Evolutionary conservation across 805 yeast species (phyloP).

Genomic region (Teunomyces gatunensis): DNA sequence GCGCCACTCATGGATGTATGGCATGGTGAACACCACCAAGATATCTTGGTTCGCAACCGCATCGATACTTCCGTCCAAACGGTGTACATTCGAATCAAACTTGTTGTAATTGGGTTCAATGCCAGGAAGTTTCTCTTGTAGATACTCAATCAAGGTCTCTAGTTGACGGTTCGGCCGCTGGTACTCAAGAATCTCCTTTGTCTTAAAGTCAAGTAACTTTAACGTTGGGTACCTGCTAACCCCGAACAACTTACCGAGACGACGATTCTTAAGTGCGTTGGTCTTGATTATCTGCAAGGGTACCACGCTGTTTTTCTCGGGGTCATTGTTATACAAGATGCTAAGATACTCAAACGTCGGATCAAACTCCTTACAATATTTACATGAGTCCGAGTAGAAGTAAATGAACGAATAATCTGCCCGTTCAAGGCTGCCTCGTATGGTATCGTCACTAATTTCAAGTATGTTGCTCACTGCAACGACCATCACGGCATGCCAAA

Average conservation of each 20-base stretch:
- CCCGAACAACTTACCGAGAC: constrained; percentile 37
- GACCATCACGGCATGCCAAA: not conserved
- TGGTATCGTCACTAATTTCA: constrained; percentile 10
- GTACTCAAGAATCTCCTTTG: constrained; percentile 39
- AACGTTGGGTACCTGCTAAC: constrained; percentile 50
- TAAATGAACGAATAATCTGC: constrained; percentile 41
- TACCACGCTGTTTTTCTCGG: constrained; percentile 28
- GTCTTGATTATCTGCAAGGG: constrained; percentile 31
- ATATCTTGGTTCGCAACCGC: constrained; percentile 8
- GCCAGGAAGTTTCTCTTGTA: constrained; percentile 10
- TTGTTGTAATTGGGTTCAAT: constrained; percentile 21
- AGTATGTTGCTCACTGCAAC: not conserved
- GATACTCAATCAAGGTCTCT: constrained; percentile 16
- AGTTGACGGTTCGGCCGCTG: constrained; percentile 21
- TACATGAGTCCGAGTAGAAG: constrained; percentile 43
- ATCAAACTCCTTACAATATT: constrained; percentile 30
- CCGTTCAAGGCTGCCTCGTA: constrained; percentile 15
- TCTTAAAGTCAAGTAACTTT: constrained; percentile 42
- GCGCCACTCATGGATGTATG: constrained; percentile 28
- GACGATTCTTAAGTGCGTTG: constrained; percentile 24
- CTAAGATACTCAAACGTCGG: constrained; percentile 39
- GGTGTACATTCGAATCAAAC: constrained; percentile 15
- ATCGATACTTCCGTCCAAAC: constrained; percentile 8
- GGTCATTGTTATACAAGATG: constrained; percentile 38
- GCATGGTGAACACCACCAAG: constrained; percentile 24